These are phyloP conservation scores for Acanthamoeba lenticulata DNA, from an alignment of 208 protist genomes.

Conservation along the genomic window DNA sequence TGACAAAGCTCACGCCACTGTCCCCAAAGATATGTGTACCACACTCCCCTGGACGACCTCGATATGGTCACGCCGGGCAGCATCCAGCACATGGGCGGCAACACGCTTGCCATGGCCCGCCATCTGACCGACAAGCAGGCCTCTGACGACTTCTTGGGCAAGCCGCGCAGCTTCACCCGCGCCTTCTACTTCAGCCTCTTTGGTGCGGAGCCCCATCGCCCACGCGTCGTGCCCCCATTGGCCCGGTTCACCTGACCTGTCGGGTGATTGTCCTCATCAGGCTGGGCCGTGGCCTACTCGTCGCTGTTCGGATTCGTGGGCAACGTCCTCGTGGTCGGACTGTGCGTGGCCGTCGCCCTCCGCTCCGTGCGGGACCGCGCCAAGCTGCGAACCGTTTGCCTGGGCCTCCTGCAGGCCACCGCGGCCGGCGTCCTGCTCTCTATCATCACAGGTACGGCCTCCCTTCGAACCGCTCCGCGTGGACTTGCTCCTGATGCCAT, in stretches of 20 bases:
- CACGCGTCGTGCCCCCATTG: not conserved
- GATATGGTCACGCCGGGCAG: constrained; percentile 34
- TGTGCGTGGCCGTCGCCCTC: not conserved
- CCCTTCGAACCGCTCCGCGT: not conserved
- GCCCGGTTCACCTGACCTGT: not conserved
- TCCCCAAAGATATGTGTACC: constrained; percentile 69
- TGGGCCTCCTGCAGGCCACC: not conserved
- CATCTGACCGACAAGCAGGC: not conserved
- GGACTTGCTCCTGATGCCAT: no score
- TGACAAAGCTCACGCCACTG: not conserved
- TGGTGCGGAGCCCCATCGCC: not conserved
- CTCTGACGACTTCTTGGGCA: not conserved
- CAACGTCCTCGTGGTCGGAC: not conserved
- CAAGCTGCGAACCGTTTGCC: not conserved
- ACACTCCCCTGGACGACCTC: constrained; percentile 69
- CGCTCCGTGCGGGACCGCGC: not conserved
- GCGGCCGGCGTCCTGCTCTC: not conserved
- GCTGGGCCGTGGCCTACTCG: not conserved
- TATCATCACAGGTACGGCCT: not conserved
- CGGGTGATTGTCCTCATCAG: not conserved
- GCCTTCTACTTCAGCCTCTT: constrained; percentile 49
- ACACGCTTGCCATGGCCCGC: constrained; percentile 44
- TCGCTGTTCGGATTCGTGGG: not conserved
- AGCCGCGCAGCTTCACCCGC: not conserved
- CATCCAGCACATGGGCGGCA: constrained; percentile 74